Percentiles rank a stretch among this genome's conserved stretches.
Conservation (phyloP, 257 asterid genomes). For the Ehretia macrophylla region DNA sequence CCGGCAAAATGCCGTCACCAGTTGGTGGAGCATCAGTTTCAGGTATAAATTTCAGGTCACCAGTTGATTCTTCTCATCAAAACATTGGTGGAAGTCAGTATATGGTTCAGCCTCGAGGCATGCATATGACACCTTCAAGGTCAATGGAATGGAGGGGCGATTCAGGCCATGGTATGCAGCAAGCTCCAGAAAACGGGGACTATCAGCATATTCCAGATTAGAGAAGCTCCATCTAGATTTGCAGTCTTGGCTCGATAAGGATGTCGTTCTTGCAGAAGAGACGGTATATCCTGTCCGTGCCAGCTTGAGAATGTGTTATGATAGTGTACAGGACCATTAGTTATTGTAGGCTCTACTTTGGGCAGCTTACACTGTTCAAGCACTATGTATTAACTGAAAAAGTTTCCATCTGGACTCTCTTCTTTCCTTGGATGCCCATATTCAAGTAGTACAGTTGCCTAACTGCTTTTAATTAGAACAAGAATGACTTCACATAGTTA, state of each 20-base stretch:
- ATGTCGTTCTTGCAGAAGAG: not conserved
- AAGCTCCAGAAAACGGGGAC: conserved; percentile 46
- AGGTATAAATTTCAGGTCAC: conserved; percentile 38
- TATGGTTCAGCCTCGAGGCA: conserved; percentile 29
- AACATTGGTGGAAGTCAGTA: conserved; percentile 39
- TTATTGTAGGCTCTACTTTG: not conserved
- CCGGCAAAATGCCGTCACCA: conserved; percentile 37
- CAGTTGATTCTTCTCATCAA: conserved; percentile 38
- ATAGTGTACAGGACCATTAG: not conserved
- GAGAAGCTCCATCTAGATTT: conserved; percentile 9
- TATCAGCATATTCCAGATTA: conserved; percentile 32
- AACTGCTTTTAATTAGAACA: not conserved
- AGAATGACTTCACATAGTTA: too few species aligned
- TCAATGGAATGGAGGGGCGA: conserved; percentile 40
- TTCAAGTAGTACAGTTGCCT: not conserved
- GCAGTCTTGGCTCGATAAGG: not conserved
- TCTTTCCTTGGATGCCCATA: not conserved
- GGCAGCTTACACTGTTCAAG: not conserved
- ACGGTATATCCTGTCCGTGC: not conserved
- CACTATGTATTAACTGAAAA: not conserved
- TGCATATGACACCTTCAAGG: conserved; percentile 34
- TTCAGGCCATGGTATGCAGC: conserved; percentile 35
- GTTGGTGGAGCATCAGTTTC: conserved; percentile 33
- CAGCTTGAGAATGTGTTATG: not conserved
- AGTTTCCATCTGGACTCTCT: too few species aligned